These are phyloP conservation scores for Lasiodiplodia hormozganensis DNA, from an alignment of 2,329 filamentous ascomycete genomes.

Conservation along the genomic window DNA sequence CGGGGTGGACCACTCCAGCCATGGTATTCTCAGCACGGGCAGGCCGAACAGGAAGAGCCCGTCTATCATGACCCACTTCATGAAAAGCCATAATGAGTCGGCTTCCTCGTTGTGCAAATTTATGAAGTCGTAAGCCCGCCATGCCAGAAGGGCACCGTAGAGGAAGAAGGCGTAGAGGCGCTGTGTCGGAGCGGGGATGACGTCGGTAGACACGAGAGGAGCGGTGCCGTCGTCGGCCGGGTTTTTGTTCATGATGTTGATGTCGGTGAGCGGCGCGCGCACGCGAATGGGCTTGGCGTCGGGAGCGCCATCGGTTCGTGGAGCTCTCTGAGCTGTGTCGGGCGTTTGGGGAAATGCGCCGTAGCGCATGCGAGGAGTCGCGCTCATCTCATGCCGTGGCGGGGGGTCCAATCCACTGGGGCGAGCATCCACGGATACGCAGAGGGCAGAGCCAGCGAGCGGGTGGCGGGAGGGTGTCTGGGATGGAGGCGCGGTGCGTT, in stretches of 20 bases:
- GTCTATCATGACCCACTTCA: conserved; percentile 93
- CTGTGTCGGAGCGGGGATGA: conserved; percentile 90
- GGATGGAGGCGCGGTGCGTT: conserved; percentile 25
- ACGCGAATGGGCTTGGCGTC: conserved; percentile 41
- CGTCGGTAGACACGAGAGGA: conserved; percentile 79
- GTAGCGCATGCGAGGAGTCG: conserved; percentile 80
- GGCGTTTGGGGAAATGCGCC: conserved; percentile 79
- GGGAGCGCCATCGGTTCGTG: conserved; percentile 30
- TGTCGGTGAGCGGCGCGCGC: conserved; percentile 34
- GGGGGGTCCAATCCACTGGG: conserved; percentile 8
- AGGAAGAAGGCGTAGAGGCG: conserved; percentile 84
- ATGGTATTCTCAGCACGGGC: conserved; percentile 88
- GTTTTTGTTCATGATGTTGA: conserved; percentile 43
- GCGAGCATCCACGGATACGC: conserved; percentile 19
- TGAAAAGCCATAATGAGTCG: conserved; percentile 86
- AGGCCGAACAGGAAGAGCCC: conserved; percentile 85
- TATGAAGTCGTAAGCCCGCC: conserved; percentile 87
- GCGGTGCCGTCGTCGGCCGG: conserved; percentile 14
- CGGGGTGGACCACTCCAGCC: conserved; percentile 87
- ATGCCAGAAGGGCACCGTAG: conserved; percentile 77
- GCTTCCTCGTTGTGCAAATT: conserved; percentile 79
- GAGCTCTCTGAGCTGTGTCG: conserved; percentile 47
- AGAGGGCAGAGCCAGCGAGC: conserved; percentile 13
- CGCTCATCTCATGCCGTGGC: conserved; percentile 73
- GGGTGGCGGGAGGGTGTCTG: conserved; percentile 11